Conservation (phyloP, 768 basidiomycete genomes). For the Sporobolomyces roseus region DNA sequence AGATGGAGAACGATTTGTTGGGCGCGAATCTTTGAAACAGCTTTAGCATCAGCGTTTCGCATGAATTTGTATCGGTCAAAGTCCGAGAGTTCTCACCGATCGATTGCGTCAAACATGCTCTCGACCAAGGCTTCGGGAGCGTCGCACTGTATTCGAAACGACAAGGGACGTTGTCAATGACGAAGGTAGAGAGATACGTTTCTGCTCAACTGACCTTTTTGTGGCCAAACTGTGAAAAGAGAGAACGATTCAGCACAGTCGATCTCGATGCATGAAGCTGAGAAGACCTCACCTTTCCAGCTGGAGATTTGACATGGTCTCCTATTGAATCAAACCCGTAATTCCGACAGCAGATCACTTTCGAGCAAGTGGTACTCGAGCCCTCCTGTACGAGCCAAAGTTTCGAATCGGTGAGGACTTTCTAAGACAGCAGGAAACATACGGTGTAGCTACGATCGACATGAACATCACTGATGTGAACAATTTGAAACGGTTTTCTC, state of each 20-base stretch:
- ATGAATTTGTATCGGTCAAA: neutral
- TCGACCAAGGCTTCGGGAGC: constrained; percentile 55
- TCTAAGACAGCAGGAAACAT: too few relatives aligned
- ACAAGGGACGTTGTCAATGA: neutral
- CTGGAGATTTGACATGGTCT: constrained; percentile 51
- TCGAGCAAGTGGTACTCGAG: constrained; percentile 59
- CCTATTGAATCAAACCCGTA: constrained; percentile 49
- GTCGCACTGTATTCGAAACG: constrained; percentile 59
- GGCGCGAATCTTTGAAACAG: constrained; percentile 20
- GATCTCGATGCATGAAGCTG: neutral
- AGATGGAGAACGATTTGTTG: constrained; percentile 54
- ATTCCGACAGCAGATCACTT: constrained; percentile 62
- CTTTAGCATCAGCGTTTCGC: neutral
- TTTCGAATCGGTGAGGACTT: too few relatives aligned
- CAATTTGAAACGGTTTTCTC: constrained; percentile 55
- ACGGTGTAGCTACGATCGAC: constrained; percentile 60
- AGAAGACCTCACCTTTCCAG: constrained; percentile 48
- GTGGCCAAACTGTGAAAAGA: constrained; percentile 25
- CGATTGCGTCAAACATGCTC: constrained; percentile 56
- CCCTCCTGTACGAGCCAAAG: constrained; percentile 51
- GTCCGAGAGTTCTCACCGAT: constrained; percentile 30
- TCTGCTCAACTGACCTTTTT: constrained; percentile 18
- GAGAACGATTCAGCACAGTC: neutral
- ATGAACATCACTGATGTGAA: constrained; percentile 64
- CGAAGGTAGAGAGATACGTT: neutral